These are phyloP conservation scores for Pharnaceum exiguum DNA, from an alignment of 148 eudicot genomes.

Conservation along the genomic window DNA sequence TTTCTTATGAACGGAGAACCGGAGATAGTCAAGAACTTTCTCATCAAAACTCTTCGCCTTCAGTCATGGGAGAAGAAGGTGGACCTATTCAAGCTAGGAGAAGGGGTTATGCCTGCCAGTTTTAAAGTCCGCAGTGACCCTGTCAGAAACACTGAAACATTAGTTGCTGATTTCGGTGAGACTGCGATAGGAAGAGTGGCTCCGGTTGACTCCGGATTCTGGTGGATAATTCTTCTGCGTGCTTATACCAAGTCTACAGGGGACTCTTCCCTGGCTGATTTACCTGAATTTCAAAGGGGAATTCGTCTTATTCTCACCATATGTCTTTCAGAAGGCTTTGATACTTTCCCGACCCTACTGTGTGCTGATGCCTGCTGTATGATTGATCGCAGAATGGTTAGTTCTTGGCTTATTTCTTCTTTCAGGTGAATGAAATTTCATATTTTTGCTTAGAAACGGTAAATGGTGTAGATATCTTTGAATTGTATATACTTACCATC, in stretches of 20 bases:
- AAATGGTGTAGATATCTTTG: background rate
- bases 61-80: constrained; percentile 58
- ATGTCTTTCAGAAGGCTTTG: constrained; percentile 57
- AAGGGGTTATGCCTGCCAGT: constrained; percentile 59
- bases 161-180: constrained; percentile 49
- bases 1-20: constrained; percentile 56
- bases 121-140: constrained; percentile 41
- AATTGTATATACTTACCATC: background rate
- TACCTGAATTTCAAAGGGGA: constrained; percentile 55
- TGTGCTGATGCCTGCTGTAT: constrained; percentile 62
- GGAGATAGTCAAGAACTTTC: constrained; percentile 52
- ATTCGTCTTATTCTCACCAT: constrained; percentile 48
- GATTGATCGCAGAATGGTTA: constrained; percentile 63
- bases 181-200: constrained; percentile 62
- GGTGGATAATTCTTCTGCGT: constrained; percentile 60
- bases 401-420: constrained; percentile 15
- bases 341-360: constrained; percentile 53
- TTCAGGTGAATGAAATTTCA: background rate
- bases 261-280: constrained; percentile 49
- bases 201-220: constrained; percentile 60
- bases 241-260: constrained; percentile 59
- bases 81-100: constrained; percentile 46
- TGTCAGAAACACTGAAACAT: constrained; percentile 33
- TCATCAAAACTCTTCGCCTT: constrained; percentile 48
- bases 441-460: background rate